A percentile compares a stretch with the other conserved stretches of the same genome.
These are phyloP conservation scores for Eucalyptus pauciflora DNA, from an alignment of 345 rosid species.

Conservation along the genomic window DNA sequence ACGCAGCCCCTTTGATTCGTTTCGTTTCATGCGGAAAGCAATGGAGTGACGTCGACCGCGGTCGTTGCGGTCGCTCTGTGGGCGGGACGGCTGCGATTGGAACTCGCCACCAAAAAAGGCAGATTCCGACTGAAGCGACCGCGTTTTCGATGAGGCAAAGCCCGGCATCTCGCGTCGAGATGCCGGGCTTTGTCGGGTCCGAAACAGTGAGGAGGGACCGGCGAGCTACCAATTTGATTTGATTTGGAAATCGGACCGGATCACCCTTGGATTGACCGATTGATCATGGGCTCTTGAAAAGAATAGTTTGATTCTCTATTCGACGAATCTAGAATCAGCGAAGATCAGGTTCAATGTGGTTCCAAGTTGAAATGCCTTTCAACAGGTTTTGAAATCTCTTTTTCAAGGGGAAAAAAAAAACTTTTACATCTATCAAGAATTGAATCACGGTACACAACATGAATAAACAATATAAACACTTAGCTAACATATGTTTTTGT, in stretches of 20 bases:
- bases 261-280: background rate
- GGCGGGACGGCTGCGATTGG: background rate
- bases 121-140: background rate
- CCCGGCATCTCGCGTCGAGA: background rate
- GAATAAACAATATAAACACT: background rate
- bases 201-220: rapidly evolving
- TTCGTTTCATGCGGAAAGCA: background rate
- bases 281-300: background rate
- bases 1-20: background rate
- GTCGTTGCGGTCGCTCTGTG: background rate
- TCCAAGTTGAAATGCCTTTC: background rate
- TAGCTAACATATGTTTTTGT: background rate
- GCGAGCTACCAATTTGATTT: rapidly evolving
- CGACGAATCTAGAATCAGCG: rapidly evolving
- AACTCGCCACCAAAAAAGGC: background rate
- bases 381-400: background rate
- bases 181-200: background rate
- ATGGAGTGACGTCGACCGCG: background rate
- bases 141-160: background rate
- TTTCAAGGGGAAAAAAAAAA: background rate
- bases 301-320: background rate
- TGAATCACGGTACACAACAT: background rate
- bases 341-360: too few relatives aligned
- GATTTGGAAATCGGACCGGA: rapidly evolving
- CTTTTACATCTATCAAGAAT: background rate